Percentiles rank a stretch among this genome's conserved stretches.
Conservation (phyloP, 495 filamentous ascomycete species). For the Podospora comata region DNA sequence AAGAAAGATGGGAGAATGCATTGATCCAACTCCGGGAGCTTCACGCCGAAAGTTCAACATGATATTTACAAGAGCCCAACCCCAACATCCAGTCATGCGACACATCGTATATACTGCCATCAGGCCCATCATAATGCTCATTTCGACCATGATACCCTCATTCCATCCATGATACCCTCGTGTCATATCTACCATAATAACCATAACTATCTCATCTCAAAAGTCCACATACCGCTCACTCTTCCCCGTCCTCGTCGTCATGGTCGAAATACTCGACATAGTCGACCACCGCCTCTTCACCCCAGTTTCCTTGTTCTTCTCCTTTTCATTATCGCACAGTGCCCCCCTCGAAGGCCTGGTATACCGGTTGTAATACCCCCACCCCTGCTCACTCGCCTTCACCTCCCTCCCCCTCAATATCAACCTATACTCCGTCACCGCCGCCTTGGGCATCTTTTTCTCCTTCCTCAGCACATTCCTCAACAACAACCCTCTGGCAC, state of each 20-base stretch:
- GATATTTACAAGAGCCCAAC: not conserved
- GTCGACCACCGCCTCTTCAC: constrained; percentile 16
- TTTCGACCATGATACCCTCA: not conserved
- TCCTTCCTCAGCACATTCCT: not conserved
- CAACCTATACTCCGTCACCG: constrained; percentile 23
- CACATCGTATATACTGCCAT: not conserved
- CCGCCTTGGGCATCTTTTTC: constrained; percentile 9
- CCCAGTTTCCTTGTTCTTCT: constrained; percentile 21
- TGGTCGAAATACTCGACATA: constrained; percentile 3
- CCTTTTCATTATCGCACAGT: not conserved
- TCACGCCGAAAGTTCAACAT: not conserved
- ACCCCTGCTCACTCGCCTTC: constrained; percentile 19
- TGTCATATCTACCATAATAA: not conserved
- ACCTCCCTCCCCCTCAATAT: constrained; percentile 20
- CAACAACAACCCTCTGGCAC: not conserved
- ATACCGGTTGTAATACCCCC: constrained; percentile 25
- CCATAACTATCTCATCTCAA: constrained; percentile 1
- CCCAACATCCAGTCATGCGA: not conserved
- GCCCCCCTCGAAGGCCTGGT: constrained; percentile 18
- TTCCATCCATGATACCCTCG: not conserved
- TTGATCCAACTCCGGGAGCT: constrained; percentile 10
- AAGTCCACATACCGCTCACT: constrained; percentile 21
- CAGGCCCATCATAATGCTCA: not conserved
- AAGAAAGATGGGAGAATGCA: constrained; percentile 16
- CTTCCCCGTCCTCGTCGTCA: constrained; percentile 6